phyloP scores from a whole-genome alignment of 345 rosid species.

The Pugionium cornutum region DNA sequence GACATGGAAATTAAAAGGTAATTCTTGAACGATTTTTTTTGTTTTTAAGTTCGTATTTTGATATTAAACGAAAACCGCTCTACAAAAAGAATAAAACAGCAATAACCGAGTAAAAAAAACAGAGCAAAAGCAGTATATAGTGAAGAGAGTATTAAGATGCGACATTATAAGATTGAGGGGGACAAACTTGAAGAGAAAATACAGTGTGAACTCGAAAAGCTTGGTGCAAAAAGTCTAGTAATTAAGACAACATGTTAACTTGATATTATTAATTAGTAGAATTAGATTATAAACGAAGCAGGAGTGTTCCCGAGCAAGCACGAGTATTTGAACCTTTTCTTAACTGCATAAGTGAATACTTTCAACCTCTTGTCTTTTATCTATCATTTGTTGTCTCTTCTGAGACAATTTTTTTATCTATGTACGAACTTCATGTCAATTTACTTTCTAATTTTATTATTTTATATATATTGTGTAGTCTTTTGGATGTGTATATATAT shows the following conservation, averaged over 20 bases:
- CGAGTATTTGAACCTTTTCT: constrained; percentile 26
- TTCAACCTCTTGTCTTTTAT: constrained; percentile 30
- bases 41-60: neutral
- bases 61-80: too few species aligned
- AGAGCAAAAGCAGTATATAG: too few species aligned
- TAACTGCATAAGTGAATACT: constrained; percentile 9
- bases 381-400: constrained; percentile 18
- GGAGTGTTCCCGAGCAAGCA: constrained; percentile 40
- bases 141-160: constrained; percentile 1
- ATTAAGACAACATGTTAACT: neutral
- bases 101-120: too few species aligned
- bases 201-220: constrained; percentile 27
- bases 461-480: constrained; percentile 10
- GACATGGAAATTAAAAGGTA: too few species aligned
- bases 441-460: constrained; percentile 3
- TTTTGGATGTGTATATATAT: constrained; percentile 1
- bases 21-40: neutral
- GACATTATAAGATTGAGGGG: constrained; percentile 32
- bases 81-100: too few species aligned
- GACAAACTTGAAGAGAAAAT: constrained; percentile 25
- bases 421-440: constrained; percentile 27
- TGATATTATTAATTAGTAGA: neutral
- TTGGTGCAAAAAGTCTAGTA: constrained; percentile 25
- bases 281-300: constrained; percentile 14
- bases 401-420: constrained; percentile 26